Conservation (phyloP, 257 asterid genomes). For the Capsicum chinense region DNA sequence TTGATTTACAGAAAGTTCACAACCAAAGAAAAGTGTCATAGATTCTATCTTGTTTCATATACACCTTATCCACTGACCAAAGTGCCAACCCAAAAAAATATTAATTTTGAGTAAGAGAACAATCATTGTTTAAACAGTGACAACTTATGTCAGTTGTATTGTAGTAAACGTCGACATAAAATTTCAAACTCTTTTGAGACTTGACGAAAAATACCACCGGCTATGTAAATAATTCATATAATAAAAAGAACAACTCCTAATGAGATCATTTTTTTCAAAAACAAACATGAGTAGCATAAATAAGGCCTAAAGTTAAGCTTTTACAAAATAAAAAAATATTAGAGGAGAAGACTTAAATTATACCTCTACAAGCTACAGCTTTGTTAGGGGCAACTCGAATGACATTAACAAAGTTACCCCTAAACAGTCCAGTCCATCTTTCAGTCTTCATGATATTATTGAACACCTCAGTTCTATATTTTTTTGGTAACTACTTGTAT, state of each 20-base stretch:
- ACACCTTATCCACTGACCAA: too few species aligned
- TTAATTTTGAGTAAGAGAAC: background rate
- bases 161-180: background rate
- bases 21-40: background rate
- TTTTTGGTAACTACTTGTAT: too few species aligned
- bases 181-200: background rate
- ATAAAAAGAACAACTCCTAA: background rate
- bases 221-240: background rate
- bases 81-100: background rate
- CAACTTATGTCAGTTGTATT: too few species aligned
- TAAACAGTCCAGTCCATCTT: conserved; percentile 92
- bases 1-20: background rate
- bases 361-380: conserved; percentile 75
- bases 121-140: background rate
- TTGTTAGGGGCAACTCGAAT: too few species aligned
- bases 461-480: conserved; percentile 63
- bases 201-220: background rate
- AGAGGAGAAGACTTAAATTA: background rate
- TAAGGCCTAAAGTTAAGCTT: background rate
- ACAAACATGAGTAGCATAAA: background rate
- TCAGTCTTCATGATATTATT: conserved; percentile 69
- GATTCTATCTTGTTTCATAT: background rate
- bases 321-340: background rate
- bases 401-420: conserved; percentile 56
- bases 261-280: background rate